Percentiles rank a stretch among this genome's conserved stretches.
These are phyloP conservation scores for Gynandropsis gynandra DNA, from an alignment of 345 rosid species.

Conservation along the genomic window DNA sequence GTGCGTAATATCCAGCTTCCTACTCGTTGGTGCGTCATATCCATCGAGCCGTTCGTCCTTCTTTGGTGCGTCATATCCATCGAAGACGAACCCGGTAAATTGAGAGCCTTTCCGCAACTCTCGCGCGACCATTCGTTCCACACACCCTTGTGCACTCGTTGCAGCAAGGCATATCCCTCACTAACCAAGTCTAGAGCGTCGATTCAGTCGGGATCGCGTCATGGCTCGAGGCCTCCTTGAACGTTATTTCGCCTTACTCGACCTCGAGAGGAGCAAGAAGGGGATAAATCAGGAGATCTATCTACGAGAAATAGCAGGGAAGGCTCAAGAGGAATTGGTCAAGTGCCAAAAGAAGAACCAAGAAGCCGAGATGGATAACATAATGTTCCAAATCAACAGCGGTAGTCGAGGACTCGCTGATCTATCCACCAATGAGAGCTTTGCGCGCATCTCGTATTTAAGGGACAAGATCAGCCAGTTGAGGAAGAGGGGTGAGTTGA, in stretches of 20 bases:
- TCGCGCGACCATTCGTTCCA: too few relatives aligned
- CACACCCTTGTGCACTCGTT: too few relatives aligned
- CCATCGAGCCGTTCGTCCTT: too few relatives aligned
- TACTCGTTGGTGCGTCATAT: too few relatives aligned
- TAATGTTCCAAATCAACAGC: conserved; percentile 19
- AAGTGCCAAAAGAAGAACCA: neutral
- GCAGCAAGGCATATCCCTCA: too few relatives aligned
- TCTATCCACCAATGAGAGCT: conserved; percentile 8
- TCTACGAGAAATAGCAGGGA: conserved; percentile 14
- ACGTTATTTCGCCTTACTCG: conserved; percentile 16
- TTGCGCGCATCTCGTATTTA: neutral
- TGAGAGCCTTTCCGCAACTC: too few relatives aligned
- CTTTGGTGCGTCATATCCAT: too few relatives aligned
- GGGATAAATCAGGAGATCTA: conserved; percentile 15
- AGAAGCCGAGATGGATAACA: conserved; percentile 11
- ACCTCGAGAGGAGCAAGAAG: conserved; percentile 7
- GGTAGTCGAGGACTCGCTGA: neutral
- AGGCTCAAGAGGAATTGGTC: neutral
- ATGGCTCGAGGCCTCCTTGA: conserved; percentile 16
- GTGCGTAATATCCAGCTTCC: too few relatives aligned
- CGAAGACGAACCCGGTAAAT: conserved; percentile 46
- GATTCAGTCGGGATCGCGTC: too few relatives aligned
- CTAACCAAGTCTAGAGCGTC: too few relatives aligned
- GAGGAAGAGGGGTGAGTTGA: neutral
- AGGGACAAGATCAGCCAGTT: neutral